phyloP scores from a whole-genome alignment of 176 grass and related monocot species.

The Puya raimondii region DNA sequence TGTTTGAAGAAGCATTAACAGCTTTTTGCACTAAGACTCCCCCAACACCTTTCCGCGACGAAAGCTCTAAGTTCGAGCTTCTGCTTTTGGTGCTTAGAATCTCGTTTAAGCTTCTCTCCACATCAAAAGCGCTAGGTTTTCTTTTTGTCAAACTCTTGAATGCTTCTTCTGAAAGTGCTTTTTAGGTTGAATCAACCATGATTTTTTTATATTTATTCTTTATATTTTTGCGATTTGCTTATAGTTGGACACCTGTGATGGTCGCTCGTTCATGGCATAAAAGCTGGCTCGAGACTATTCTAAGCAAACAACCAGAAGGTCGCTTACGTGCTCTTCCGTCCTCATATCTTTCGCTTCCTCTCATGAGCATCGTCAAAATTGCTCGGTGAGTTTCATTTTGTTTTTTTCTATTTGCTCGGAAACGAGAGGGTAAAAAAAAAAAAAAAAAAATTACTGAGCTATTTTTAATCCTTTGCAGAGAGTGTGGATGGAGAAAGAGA shows the following conservation, averaged over 20 bases:
- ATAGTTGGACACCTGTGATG: conserved; percentile 79
- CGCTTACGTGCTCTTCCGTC: conserved; percentile 56
- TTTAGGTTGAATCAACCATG: too few species aligned
- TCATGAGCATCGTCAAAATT: conserved; percentile 97
- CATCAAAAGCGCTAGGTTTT: too few species aligned
- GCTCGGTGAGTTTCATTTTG: conserved; percentile 49
- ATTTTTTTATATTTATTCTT: background rate
- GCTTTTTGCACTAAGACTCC: too few species aligned
- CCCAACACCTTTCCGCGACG: too few species aligned
- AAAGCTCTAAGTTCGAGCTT: too few species aligned
- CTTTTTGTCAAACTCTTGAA: too few species aligned
- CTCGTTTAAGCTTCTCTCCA: too few species aligned
- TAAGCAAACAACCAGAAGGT: conserved; percentile 63
- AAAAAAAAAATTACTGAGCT: background rate
- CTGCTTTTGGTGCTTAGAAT: too few species aligned
- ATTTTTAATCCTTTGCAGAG: conserved; percentile 28
- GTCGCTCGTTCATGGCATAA: conserved; percentile 97
- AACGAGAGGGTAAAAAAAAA: background rate
- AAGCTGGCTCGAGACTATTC: conserved; percentile 48
- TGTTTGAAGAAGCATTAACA: too few species aligned
- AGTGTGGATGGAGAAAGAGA: conserved; percentile 88
- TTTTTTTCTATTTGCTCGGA: background rate
- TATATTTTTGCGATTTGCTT: conserved; percentile 16
- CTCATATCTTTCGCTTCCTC: conserved; percentile 63
- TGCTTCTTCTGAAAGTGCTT: too few species aligned